These are phyloP conservation scores for Thraustochytrium striatum DNA, from an alignment of 352 stramenopile genomes.

Conservation along the genomic window DNA sequence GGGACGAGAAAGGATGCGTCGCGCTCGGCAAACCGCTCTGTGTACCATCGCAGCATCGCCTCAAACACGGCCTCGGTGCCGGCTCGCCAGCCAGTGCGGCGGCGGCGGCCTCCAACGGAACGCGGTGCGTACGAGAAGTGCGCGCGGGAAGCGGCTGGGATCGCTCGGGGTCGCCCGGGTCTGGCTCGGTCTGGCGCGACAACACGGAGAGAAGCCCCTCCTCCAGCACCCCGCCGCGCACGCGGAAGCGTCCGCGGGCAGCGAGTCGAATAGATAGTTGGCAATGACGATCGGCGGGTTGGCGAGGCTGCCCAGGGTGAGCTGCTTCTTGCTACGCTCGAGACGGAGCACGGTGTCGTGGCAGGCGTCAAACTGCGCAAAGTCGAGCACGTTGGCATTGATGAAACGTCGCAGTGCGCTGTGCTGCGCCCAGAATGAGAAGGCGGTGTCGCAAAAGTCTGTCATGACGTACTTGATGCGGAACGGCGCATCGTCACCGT, in stretches of 20 bases:
- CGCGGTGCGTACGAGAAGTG: neutral
- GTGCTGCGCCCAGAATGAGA: slow-evolving; percentile 50
- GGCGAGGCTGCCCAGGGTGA: slow-evolving; percentile 41
- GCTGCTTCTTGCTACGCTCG: slow-evolving; percentile 13
- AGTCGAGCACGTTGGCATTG: slow-evolving; percentile 52
- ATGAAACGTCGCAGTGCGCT: slow-evolving; percentile 50
- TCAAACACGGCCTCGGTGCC: neutral
- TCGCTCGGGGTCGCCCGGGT: neutral
- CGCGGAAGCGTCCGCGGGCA: slow-evolving; percentile 50
- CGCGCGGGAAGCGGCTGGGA: slow-evolving; percentile 28
- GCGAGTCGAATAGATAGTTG: slow-evolving; percentile 57
- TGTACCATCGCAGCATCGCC: slow-evolving; percentile 11
- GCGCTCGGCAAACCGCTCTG: neutral
- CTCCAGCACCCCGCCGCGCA: slow-evolving; percentile 23
- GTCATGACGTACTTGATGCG: slow-evolving; percentile 55
- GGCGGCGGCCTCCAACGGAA: neutral
- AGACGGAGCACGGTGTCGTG: slow-evolving; percentile 48
- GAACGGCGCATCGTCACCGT: neutral
- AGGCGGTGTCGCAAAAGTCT: slow-evolving; percentile 51
- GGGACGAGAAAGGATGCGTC: slow-evolving; percentile 30
- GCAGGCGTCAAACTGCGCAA: slow-evolving; percentile 53
- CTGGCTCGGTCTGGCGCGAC: neutral
- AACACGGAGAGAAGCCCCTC: neutral
- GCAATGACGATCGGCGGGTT: slow-evolving; percentile 54
- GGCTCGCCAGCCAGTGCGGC: neutral